Conservation (phyloP, 2,329 filamentous ascomycete genomes). For the Corynespora cassiicola region DNA sequence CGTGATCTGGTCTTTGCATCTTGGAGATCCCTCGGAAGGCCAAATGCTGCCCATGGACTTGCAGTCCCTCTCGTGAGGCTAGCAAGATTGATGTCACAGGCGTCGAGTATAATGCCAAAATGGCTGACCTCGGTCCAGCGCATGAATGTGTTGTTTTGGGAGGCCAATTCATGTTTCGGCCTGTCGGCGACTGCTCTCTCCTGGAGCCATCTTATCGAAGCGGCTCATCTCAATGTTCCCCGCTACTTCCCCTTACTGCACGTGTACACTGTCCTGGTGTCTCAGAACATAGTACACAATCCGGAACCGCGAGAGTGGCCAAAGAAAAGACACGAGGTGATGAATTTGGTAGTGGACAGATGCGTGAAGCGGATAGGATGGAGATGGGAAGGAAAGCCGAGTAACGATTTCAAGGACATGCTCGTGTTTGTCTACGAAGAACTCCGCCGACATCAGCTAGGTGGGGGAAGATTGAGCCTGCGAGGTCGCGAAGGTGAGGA, state of each 20-base stretch:
- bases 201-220: slow-evolving; percentile 33
- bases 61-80: slow-evolving; percentile 37
- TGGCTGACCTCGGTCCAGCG: slow-evolving; percentile 30
- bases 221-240: slow-evolving; percentile 14
- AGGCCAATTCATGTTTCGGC: slow-evolving; percentile 33
- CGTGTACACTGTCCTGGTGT: slow-evolving; percentile 37
- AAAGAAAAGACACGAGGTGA: slow-evolving; percentile 23
- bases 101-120: slow-evolving; percentile 24
- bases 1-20: slow-evolving; percentile 31
- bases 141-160: slow-evolving; percentile 33
- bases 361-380: slow-evolving; percentile 32
- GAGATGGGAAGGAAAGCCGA: slow-evolving; percentile 23
- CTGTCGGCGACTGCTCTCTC: slow-evolving; percentile 17
- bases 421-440: slow-evolving; percentile 34
- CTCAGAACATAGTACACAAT: slow-evolving; percentile 33
- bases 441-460: slow-evolving; percentile 28
- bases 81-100: slow-evolving; percentile 33
- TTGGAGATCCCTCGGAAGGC: slow-evolving; percentile 33
- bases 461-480: slow-evolving; percentile 30
- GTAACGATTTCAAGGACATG: slow-evolving; percentile 28
- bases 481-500: slow-evolving; percentile 33
- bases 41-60: slow-evolving; percentile 27
- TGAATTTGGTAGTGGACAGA: slow-evolving; percentile 32
- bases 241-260: slow-evolving; percentile 34
- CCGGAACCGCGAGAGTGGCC: slow-evolving; percentile 15